Evolutionary conservation across 441 rosid genomes (phyloP).

Genomic region (Croton laevigatus): DNA sequence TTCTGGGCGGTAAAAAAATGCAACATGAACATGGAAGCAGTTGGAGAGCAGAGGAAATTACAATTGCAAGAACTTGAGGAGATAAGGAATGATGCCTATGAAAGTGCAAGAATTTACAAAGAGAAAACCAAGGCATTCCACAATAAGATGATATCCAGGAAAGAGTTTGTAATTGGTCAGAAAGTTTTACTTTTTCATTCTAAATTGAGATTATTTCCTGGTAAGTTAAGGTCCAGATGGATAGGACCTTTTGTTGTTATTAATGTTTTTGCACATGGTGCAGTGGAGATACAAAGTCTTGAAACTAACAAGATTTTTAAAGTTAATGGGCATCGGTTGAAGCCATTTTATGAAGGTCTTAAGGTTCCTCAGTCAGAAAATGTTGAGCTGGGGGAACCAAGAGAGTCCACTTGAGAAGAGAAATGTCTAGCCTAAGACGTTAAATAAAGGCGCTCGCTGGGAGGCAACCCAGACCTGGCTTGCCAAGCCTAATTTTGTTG

Average conservation of each 20-base stretch:
- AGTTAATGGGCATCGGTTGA: background rate
- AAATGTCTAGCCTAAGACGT: too few relatives aligned
- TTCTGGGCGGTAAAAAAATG: background rate
- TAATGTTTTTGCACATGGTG: background rate
- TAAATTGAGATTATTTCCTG: background rate
- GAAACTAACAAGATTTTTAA: too few relatives aligned
- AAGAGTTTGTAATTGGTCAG: too few relatives aligned
- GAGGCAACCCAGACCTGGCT: too few relatives aligned
- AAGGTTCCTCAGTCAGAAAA: too few relatives aligned
- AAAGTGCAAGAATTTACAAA: background rate
- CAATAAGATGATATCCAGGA: background rate
- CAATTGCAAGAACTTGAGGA: background rate
- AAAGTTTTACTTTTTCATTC: background rate
- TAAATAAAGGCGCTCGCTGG: too few relatives aligned
- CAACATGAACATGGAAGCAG: background rate
- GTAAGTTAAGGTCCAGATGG: background rate
- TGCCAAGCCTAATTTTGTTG: too few relatives aligned
- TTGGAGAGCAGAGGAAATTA: background rate
- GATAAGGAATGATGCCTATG: background rate
- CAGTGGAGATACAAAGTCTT: background rate
- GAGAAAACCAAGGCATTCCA: background rate
- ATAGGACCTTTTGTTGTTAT: background rate
- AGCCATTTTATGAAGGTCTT: background rate
- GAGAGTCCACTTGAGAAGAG: too few relatives aligned
- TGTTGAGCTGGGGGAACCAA: too few relatives aligned